Evolutionary conservation across 1,284 basidiomycete species (phyloP).

Genomic region (Malassezia equina): DNA sequence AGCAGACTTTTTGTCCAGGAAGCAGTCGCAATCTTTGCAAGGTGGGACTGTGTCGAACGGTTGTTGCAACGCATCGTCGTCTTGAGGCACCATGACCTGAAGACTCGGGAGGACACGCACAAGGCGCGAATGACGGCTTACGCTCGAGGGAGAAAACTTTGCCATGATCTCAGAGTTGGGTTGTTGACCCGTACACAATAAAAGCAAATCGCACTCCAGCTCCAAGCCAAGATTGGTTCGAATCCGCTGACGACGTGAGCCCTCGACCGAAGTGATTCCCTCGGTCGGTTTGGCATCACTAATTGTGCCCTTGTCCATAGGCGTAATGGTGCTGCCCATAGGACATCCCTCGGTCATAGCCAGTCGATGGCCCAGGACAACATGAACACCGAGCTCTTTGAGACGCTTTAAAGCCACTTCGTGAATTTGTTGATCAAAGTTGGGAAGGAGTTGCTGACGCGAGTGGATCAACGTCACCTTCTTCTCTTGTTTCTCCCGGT

Average conservation of each 20-base stretch:
- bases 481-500: constrained; percentile 18
- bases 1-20: constrained; percentile 41
- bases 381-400: constrained; percentile 37
- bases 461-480: constrained; percentile 42
- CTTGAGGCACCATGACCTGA: constrained; percentile 37
- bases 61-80: constrained; percentile 28
- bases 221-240: constrained; percentile 41
- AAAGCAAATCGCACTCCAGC: constrained; percentile 39
- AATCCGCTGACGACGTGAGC: constrained; percentile 15
- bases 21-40: constrained; percentile 47
- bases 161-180: constrained; percentile 42
- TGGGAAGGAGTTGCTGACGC: constrained; percentile 41
- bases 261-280: not conserved
- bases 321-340: constrained; percentile 24
- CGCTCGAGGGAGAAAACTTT: constrained; percentile 33
- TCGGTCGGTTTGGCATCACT: constrained; percentile 4
- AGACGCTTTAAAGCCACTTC: constrained; percentile 32
- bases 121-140: constrained; percentile 32
- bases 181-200: constrained; percentile 46
- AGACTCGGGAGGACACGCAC: constrained; percentile 35
- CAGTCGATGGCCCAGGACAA: constrained; percentile 42
- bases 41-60: constrained; percentile 34
- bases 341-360: constrained; percentile 43
- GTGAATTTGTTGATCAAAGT: constrained; percentile 42
- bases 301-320: constrained; percentile 3